Base-by-base conservation (phyloP, 495 filamentous ascomycete species). In the Aspergillus sclerotioniger region DNA sequence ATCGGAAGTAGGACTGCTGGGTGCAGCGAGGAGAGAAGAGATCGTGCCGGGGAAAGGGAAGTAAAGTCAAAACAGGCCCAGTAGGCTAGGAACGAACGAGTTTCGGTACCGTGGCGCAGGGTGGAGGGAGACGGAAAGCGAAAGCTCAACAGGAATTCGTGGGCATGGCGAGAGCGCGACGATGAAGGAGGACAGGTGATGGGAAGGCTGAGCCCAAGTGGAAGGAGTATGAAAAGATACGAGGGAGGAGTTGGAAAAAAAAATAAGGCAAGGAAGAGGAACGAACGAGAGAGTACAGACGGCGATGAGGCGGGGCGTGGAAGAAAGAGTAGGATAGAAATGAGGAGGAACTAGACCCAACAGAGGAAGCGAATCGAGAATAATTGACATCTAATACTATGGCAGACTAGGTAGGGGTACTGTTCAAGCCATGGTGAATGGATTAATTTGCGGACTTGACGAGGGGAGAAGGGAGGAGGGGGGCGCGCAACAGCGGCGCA, bases 241-340 rank as follows among this genome's bases (percentile, higher is more conserved):
- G 37, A 41, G 37, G 37, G 12, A 41, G 5, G 37, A 41, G 13
- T 25, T 3, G 25, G 25, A 5, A 25, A 49, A 31, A 52, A 51
- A 46, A 47, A 25, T n/a, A n/a, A 52, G 39, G 29, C 25, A 48
- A 48, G 48, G 33, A 47, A 59, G 43, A 17, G 44, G 47, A 32
- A 49, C 3, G 29, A 39, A 32, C 41, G 50, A 53, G 56, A 45
- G 50, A 37, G 47, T 25, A 53, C 39, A 15, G 53, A 17, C 39
- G 43, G 32, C 19, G 53, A 29, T 19, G 43, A 46, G 43, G 53
- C 9, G 46, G 46, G 35, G n/a, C 33, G 13, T 5, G n/a, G 31
- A 32, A 31, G 49, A 54, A 35, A 48, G 52, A 53, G 32, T 25
- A 37, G 50, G 28, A 35, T 5, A 33, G 29, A 50, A 39, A 55